Evolutionary conservation across 495 filamentous ascomycete species (phyloP).

Genomic region (Amniculicola lignicola): DNA sequence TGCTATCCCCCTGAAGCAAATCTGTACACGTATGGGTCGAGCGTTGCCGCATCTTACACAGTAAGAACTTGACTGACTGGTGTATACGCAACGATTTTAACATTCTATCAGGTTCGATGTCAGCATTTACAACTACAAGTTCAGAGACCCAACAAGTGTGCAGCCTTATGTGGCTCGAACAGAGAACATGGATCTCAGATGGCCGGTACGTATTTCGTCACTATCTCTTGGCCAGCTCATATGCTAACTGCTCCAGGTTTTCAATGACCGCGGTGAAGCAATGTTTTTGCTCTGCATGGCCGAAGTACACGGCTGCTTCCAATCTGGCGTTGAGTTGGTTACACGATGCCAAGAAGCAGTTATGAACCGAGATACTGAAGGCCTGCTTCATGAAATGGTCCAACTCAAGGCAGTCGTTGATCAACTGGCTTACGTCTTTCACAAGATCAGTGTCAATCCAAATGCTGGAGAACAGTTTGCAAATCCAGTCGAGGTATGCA

Average conservation of each 20-base stretch:
- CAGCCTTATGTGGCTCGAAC: conserved; percentile 49
- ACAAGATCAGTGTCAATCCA: conserved; percentile 53
- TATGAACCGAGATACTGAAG: conserved; percentile 50
- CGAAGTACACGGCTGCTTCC: conserved; percentile 38
- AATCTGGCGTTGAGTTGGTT: conserved; percentile 38
- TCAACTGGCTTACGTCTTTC: conserved; percentile 51
- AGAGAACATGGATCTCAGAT: conserved; percentile 53
- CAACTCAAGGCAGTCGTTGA: conserved; percentile 51
- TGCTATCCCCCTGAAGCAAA: conserved; percentile 48
- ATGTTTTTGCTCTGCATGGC: conserved; percentile 45
- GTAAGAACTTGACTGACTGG: too few relatives aligned
- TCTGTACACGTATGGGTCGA: conserved; percentile 49
- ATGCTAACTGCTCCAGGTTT: conserved; percentile 34
- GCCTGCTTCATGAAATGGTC: conserved; percentile 48
- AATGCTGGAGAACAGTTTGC: conserved; percentile 45
- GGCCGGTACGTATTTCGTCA: conserved; percentile 37
- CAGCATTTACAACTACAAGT: conserved; percentile 52
- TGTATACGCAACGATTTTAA: too few relatives aligned
- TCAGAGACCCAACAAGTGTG: conserved; percentile 46
- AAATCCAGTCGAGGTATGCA: conserved; percentile 34
- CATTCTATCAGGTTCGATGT: too few relatives aligned
- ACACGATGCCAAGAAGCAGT: conserved; percentile 51
- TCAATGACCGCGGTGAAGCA: conserved; percentile 50
- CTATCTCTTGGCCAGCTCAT: neutral
- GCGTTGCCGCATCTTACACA: conserved; percentile 51